phyloP scores from a whole-genome alignment of 352 stramenopile genomes.

The Phytophthora megakarya region DNA sequence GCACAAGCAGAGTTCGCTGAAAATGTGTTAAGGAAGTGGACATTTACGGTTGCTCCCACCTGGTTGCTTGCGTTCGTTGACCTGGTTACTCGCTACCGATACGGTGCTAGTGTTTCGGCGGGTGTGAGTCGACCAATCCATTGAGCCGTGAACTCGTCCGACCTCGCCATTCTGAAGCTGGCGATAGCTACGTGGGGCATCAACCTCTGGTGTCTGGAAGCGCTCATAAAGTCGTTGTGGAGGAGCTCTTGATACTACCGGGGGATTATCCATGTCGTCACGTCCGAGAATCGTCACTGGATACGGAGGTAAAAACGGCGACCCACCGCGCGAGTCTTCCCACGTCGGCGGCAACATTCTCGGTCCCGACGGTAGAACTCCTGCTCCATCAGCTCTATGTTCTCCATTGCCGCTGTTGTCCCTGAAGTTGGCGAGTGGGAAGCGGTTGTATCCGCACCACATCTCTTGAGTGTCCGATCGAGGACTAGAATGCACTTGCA shows the following conservation, averaged over 20 bases:
- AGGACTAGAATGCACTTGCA: conserved; percentile 43
- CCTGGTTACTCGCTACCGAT: neutral
- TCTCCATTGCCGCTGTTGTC: neutral
- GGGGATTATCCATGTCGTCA: conserved; percentile 36
- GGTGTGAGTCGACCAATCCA: conserved; percentile 20
- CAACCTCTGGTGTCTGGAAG: conserved; percentile 26
- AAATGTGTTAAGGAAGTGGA: neutral
- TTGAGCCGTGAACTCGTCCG: conserved; percentile 23
- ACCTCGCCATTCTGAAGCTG: conserved; percentile 17
- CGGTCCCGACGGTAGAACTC: conserved; percentile 9
- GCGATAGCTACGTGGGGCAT: conserved; percentile 7
- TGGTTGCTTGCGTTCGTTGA: conserved; percentile 24
- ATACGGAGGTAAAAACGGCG: conserved; percentile 65
- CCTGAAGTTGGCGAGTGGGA: conserved; percentile 36
- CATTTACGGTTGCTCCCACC: conserved; percentile 13
- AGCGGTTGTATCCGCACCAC: conserved; percentile 58
- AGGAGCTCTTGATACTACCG: conserved; percentile 25
- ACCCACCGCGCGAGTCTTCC: conserved; percentile 47
- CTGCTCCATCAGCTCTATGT: neutral
- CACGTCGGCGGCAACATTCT: conserved; percentile 67
- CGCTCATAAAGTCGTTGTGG: conserved; percentile 20
- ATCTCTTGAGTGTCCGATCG: conserved; percentile 30
- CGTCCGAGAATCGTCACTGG: conserved; percentile 50
- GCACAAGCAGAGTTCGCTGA: neutral
- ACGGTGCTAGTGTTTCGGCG: neutral